These are phyloP conservation scores for Santalum album DNA, from an alignment of 164 flowering plant species.

Conservation along the genomic window DNA sequence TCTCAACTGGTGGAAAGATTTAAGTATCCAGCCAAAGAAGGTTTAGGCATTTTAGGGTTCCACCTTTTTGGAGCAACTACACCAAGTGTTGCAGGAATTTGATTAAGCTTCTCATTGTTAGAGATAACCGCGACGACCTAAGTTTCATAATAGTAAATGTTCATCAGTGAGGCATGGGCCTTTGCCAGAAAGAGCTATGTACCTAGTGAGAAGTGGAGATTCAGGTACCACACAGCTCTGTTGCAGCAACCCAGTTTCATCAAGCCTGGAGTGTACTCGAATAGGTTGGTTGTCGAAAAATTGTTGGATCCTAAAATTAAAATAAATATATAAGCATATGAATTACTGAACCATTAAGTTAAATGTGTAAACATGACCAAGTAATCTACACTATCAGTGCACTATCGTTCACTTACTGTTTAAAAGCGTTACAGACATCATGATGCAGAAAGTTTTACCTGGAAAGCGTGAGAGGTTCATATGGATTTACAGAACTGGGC, in stretches of 20 bases:
- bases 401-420: not conserved
- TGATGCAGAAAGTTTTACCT: not conserved
- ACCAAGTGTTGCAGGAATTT: not conserved
- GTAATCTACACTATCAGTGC: not conserved
- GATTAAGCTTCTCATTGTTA: not conserved
- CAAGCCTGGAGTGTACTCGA: no score
- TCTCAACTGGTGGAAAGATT: not conserved
- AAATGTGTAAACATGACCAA: not conserved
- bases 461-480: not conserved
- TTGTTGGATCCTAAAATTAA: no score
- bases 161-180: not conserved
- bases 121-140: not conserved
- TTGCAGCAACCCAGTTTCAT: not conserved
- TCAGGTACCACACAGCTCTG: not conserved
- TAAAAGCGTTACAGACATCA: no score
- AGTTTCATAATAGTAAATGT: not conserved
- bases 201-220: not conserved
- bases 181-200: not conserved
- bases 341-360: not conserved
- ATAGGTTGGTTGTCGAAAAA: no score
- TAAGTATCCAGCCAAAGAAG: not conserved
- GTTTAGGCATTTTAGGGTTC: not conserved
- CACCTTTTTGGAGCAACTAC: not conserved
- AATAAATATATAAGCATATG: no score
- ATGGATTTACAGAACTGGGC: not conserved